Evolutionary conservation across 2,329 filamentous ascomycete species (phyloP), one percentile per base, ranked within the genome.

Genomic region (Alternaria sp.): DNA sequence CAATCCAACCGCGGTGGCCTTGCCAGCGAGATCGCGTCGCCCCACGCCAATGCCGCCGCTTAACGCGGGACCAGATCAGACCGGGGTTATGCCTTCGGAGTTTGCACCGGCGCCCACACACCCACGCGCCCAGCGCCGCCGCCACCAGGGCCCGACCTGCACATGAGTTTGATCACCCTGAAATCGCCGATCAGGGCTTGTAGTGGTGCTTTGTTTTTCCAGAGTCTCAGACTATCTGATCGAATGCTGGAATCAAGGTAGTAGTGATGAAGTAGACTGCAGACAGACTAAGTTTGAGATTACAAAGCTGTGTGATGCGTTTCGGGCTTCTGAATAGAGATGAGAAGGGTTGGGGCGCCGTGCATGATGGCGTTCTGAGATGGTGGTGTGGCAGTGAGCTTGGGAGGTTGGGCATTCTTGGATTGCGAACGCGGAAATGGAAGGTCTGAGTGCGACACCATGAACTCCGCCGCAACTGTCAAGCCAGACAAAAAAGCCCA

Each of bases 11-110:
- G 14, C 10, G 13, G 31, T n/a, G 44, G 31, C 31, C 29, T 48
- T 23, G 33, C 29, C 44, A 48, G 29, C 29, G 44, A 31, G 44
- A 48, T 48, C 29, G 44, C 29, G 23, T 33, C 37, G 51, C 37
- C 36, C 31, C 36, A 53, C 56, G 56, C 56, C 56, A 58, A 51
- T 58, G 41, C 56, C 51, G 56, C 56, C 51, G 56, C 51, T 41
- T 40, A 13, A 48, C 26, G 56, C 44, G 37, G 56, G 56, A 54
- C 45, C 51, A 34, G 31, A 39, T 17, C 9, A 31, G 31, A 49
- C 54, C 54, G 41, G 50, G 55, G 50, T 45, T 17, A 29, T 24
- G 26, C 49, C 49, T 31, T 33, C 31, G 29, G 44, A 48, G 29
- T 36, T 34, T 48, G 44, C 21, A n/a, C 31, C 26, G n/a, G 31